phyloP scores from a whole-genome alignment of 768 basidiomycete species.

The Neoboletus brunneissimus region DNA sequence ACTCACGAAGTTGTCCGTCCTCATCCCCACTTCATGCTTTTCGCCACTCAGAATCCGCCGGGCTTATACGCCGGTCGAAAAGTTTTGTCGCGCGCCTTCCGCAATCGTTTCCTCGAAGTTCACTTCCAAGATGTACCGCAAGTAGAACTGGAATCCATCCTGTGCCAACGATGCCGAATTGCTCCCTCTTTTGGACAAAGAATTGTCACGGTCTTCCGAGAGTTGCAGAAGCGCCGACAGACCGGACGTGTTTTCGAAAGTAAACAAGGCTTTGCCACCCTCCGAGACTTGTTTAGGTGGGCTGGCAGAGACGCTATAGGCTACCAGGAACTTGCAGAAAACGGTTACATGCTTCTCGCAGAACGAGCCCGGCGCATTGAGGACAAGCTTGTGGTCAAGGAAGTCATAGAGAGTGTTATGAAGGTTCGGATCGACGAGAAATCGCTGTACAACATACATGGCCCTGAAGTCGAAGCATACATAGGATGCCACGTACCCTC shows the following conservation, averaged over 20 bases:
- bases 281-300: constrained; percentile 98
- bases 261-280: constrained; percentile 93
- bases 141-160: constrained; percentile 85
- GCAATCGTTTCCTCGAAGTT: constrained; percentile 96
- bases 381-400: constrained; percentile 86
- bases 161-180: constrained; percentile 89
- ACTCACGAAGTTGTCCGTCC: constrained; percentile 93
- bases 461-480: constrained; percentile 42
- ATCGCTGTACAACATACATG: constrained; percentile 60
- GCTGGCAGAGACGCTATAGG: constrained; percentile 85
- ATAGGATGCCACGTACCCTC: constrained; percentile 55
- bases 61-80: constrained; percentile 95
- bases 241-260: constrained; percentile 93
- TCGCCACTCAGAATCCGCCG: constrained; percentile 97
- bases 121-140: constrained; percentile 98
- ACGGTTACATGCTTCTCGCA: constrained; percentile 96
- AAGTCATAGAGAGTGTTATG: constrained; percentile 88
- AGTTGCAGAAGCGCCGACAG: constrained; percentile 90
- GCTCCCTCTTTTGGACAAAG: constrained; percentile 90
- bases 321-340: constrained; percentile 90
- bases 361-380: constrained; percentile 84
- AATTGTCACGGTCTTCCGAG: constrained; percentile 89
- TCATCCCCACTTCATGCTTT: constrained; percentile 95
- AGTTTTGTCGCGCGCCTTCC: constrained; percentile 90
- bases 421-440: constrained; percentile 78